phyloP scores from a whole-genome alignment of 108 stramenopile species.

The Pseudonitzschia multistriata region DNA sequence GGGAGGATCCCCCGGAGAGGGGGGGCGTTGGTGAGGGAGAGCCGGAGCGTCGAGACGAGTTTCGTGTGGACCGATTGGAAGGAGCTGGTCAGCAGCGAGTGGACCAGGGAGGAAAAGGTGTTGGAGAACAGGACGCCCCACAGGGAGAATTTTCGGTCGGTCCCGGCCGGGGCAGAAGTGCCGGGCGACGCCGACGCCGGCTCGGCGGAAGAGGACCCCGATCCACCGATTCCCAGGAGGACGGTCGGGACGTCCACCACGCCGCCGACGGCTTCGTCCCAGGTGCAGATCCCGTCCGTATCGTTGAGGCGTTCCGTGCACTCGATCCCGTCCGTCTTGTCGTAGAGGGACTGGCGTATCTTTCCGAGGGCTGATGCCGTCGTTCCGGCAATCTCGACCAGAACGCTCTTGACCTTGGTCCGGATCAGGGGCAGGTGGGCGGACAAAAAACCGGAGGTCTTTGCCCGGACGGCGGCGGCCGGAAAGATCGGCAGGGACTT shows the following conservation, averaged over 20 bases:
- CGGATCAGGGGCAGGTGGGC: conserved; percentile 81
- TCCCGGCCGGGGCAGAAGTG: background rate
- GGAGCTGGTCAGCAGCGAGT: conserved; percentile 75
- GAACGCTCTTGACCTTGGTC: conserved; percentile 77
- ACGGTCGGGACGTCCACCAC: conserved; percentile 72
- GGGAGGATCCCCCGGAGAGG: conserved; percentile 65
- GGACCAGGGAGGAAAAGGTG: conserved; percentile 84
- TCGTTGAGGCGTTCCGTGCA: conserved; percentile 44
- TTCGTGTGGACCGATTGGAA: conserved; percentile 82
- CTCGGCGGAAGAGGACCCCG: conserved; percentile 25
- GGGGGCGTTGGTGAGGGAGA: conserved; percentile 81
- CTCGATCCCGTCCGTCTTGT: conserved; percentile 83
- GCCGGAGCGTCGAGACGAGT: conserved; percentile 71
- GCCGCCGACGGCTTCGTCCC: conserved; percentile 79
- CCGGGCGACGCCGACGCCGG: background rate
- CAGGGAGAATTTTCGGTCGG: conserved; percentile 62
- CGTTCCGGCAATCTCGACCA: conserved; percentile 81
- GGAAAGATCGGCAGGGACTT: conserved; percentile 72
- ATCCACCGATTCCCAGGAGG: conserved; percentile 27
- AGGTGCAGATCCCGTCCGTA: conserved; percentile 53
- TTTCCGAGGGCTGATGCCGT: conserved; percentile 81
- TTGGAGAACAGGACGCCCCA: conserved; percentile 84
- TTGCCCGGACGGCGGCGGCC: conserved; percentile 51
- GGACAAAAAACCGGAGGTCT: conserved; percentile 75
- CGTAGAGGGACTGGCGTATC: conserved; percentile 84